Percentiles rank a stretch among this genome's conserved stretches.
phyloP scores from a whole-genome alignment of 257 asterid species.

The Penstemon newberryi region DNA sequence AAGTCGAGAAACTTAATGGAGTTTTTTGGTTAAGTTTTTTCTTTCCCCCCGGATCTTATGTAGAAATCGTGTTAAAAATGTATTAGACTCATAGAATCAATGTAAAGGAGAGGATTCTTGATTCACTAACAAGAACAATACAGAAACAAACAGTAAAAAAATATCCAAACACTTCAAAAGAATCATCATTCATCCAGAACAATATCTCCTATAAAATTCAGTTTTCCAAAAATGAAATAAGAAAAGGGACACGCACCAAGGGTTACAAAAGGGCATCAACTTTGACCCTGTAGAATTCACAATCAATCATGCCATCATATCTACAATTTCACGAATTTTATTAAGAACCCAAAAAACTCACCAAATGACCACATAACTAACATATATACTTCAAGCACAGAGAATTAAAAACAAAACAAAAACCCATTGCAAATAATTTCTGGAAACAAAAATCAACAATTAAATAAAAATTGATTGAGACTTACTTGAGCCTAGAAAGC shows the following conservation, averaged over 20 bases:
- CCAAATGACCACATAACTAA: not conserved
- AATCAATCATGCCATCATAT: constrained; percentile 11
- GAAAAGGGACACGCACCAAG: not conserved
- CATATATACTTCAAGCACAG: not conserved
- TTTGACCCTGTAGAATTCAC: not conserved
- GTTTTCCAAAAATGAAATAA: not conserved
- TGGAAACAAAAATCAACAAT: not conserved
- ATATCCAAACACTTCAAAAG: not conserved
- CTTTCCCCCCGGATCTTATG: not conserved
- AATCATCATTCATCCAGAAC: constrained; percentile 14
- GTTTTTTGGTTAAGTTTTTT: too few species aligned
- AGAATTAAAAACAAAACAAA: not conserved
- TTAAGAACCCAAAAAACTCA: not conserved
- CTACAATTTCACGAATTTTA: constrained; percentile 2
- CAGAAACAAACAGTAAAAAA: not conserved
- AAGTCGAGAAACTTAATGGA: too few species aligned
- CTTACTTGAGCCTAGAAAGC: constrained; percentile 75
- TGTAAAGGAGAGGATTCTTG: not conserved
- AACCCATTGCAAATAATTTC: constrained; percentile 12
- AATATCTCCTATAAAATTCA: not conserved
- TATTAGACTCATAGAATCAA: not conserved
- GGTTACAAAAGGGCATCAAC: not conserved
- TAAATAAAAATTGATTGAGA: not conserved
- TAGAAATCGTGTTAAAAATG: not conserved
- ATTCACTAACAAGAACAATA: constrained; percentile 10